Evolutionary conservation across 1,139 yeast species (phyloP).

Genomic region (Taiozyma onychis): DNA sequence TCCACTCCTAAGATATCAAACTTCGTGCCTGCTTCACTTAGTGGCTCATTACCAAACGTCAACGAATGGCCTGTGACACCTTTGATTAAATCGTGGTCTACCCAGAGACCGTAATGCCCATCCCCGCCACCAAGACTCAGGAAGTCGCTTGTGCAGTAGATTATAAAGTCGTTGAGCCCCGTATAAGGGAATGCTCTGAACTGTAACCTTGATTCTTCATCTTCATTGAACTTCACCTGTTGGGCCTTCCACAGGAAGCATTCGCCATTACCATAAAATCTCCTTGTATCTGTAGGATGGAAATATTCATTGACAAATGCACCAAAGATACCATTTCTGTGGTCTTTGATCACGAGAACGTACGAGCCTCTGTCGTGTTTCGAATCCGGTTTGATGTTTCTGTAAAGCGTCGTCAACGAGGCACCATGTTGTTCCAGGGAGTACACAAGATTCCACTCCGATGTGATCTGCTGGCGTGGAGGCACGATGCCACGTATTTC

Average conservation of each 20-base stretch:
- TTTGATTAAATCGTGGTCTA: slow-evolving; percentile 63
- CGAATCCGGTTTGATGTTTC: slow-evolving; percentile 30
- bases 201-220: slow-evolving; percentile 30
- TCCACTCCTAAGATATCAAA: slow-evolving; percentile 77
- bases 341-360: slow-evolving; percentile 62
- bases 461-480: slow-evolving; percentile 67
- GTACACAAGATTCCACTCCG: slow-evolving; percentile 73
- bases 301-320: slow-evolving; percentile 75
- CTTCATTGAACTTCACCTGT: slow-evolving; percentile 9
- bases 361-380: slow-evolving; percentile 48
- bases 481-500: slow-evolving; percentile 74
- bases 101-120: slow-evolving; percentile 91
- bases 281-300: slow-evolving; percentile 60
- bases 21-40: slow-evolving; percentile 53
- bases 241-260: slow-evolving; percentile 85
- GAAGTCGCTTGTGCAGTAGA: slow-evolving; percentile 74
- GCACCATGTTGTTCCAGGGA: slow-evolving; percentile 91
- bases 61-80: slow-evolving; percentile 78
- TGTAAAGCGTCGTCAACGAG: slow-evolving; percentile 70
- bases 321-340: slow-evolving; percentile 65
- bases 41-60: slow-evolving; percentile 87
- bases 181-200: slow-evolving; percentile 86
- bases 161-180: slow-evolving; percentile 79
- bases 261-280: slow-evolving; percentile 92
- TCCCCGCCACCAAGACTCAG: slow-evolving; percentile 89